A percentile compares a stretch with the other conserved stretches of the same genome.
phyloP scores from a whole-genome alignment of 2,329 filamentous ascomycete genomes.

The Hymenotorrendiella dingleyae region DNA sequence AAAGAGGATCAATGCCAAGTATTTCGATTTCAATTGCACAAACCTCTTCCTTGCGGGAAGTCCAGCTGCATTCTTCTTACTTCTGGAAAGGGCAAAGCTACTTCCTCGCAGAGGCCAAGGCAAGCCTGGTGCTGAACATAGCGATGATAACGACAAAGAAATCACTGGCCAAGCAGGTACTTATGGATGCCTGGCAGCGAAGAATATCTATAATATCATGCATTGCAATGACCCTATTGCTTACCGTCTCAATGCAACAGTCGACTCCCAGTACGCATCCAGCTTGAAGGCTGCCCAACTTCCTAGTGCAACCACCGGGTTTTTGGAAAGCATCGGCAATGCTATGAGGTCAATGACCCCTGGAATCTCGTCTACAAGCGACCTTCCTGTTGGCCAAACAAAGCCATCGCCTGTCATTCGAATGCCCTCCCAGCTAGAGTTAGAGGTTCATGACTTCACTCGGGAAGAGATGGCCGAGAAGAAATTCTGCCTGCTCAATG shows the following conservation, averaged over 20 bases:
- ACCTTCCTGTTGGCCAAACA: slow-evolving; percentile 35
- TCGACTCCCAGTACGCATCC: slow-evolving; percentile 74
- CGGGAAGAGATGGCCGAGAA: slow-evolving; percentile 89
- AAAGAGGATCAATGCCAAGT: slow-evolving; percentile 41
- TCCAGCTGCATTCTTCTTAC: slow-evolving; percentile 85
- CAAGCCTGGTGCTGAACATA: slow-evolving; percentile 68
- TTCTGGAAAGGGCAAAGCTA: slow-evolving; percentile 69
- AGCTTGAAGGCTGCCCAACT: slow-evolving; percentile 73
- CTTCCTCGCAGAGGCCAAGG: slow-evolving; percentile 68
- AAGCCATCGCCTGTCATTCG: slow-evolving; percentile 35
- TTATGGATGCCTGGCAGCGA: slow-evolving; percentile 87
- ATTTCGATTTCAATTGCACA: slow-evolving; percentile 88
- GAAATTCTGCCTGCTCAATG: slow-evolving; percentile 81
- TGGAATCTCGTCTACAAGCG: slow-evolving; percentile 32
- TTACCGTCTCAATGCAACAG: slow-evolving; percentile 84
- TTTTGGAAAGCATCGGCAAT: slow-evolving; percentile 59
- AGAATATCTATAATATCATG: slow-evolving; percentile 95
- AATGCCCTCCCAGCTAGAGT: slow-evolving; percentile 66
- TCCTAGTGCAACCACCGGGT: slow-evolving; percentile 62
- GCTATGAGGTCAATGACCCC: slow-evolving; percentile 58
- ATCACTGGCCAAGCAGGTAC: slow-evolving; percentile 73
- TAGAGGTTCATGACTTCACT: slow-evolving; percentile 93
- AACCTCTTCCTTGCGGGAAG: slow-evolving; percentile 88
- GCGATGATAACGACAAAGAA: slow-evolving; percentile 47
- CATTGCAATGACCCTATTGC: slow-evolving; percentile 68